Conservation (phyloP, 202 grass and related monocot genomes). For the Cymbopogon flexuosus region DNA sequence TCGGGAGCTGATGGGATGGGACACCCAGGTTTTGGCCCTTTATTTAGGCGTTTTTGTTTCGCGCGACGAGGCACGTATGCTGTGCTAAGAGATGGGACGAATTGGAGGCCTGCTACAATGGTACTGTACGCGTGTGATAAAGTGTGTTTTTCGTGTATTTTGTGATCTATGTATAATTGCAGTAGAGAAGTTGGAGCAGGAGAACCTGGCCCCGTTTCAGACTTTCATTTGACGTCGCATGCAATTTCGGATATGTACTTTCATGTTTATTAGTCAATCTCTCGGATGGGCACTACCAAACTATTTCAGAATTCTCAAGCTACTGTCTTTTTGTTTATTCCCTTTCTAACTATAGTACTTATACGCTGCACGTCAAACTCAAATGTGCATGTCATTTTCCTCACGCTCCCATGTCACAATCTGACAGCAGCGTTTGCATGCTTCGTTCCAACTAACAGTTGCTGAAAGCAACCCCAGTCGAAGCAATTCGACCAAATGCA, state of each 20-base stretch:
- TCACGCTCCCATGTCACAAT: not conserved
- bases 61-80: not conserved
- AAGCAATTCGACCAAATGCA: not conserved
- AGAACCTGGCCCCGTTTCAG: not conserved
- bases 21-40: not conserved
- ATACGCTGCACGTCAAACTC: not conserved
- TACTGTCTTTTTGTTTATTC: not conserved
- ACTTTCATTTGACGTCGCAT: not conserved
- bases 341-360: not conserved
- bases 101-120: not conserved
- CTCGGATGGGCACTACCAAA: not conserved
- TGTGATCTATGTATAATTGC: not conserved
- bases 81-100: conserved; percentile 9
- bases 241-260: not conserved
- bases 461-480: not conserved
- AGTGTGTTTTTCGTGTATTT: not conserved
- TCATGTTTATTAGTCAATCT: not conserved
- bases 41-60: not conserved
- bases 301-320: not conserved
- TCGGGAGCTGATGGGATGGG: not conserved
- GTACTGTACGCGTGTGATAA: not conserved
- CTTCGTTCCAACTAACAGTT: not conserved
- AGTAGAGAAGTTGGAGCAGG: not conserved
- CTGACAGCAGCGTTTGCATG: not conserved
- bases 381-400: not conserved